Evolutionary conservation across 2,329 filamentous ascomycete species (phyloP).

Genomic region (Paecilomyces variotii): DNA sequence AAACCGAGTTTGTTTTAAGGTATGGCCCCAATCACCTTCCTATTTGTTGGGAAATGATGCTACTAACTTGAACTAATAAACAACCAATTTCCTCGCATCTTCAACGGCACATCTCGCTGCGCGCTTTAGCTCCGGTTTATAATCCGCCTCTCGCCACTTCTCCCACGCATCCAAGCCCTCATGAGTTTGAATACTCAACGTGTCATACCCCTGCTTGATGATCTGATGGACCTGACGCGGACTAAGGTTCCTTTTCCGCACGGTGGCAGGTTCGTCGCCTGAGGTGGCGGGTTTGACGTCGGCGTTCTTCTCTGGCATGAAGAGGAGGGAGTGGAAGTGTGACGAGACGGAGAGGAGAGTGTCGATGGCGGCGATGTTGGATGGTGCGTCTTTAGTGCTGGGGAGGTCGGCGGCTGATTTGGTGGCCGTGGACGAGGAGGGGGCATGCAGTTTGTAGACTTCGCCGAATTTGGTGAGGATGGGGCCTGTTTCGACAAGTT

Average conservation of each 20-base stretch:
- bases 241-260: conserved; percentile 60
- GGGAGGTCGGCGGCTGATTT: conserved; percentile 15
- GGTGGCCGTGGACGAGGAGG: conserved; percentile 11
- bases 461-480: conserved; percentile 74
- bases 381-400: conserved; percentile 8
- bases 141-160: conserved; percentile 76
- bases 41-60: background rate
- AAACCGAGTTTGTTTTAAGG: background rate
- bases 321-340: conserved; percentile 79
- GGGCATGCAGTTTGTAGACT: conserved; percentile 50
- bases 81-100: conserved; percentile 50
- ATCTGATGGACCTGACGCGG: conserved; percentile 78
- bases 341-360: conserved; percentile 69
- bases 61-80: conserved; percentile 10
- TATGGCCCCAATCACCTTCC: too few species aligned
- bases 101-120: conserved; percentile 72
- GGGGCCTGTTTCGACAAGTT: conserved; percentile 86
- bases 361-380: conserved; percentile 62
- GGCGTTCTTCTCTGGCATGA: conserved; percentile 42
- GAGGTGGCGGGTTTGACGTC: conserved; percentile 11
- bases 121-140: conserved; percentile 77
- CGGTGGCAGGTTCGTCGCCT: conserved; percentile 19
- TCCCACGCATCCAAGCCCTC: conserved; percentile 84
- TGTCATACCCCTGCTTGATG: conserved; percentile 95
- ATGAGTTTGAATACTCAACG: conserved; percentile 79